Base-by-base conservation (phyloP, 176 grass and related monocot species). In the Phoenix dactylifera region DNA sequence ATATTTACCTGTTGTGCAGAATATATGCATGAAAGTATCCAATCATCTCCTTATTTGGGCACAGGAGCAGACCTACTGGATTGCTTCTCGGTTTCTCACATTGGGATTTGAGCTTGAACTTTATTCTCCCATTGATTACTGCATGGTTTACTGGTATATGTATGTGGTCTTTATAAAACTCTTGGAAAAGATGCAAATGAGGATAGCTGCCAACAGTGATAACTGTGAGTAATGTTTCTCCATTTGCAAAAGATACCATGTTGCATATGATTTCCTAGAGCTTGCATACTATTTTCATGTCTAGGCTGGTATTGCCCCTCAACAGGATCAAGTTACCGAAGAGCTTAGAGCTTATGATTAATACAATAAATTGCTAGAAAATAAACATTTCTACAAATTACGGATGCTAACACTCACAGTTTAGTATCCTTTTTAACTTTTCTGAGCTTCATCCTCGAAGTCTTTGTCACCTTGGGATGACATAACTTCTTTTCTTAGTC, bases 131-230 rank as follows among this genome's bases (percentile, higher is more conserved):
- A 50, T 73, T 22, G 87, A 98, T 65, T 97, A 88, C 19, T 92
- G 81, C 72, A 98, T 98, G 93, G 93, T 98, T 24, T 98, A 98
- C 70, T 98, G 93, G 93, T 98, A 88, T 60, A 92, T 92, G 93
- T 90, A 83, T 51, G 77, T 88, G 24, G 57, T 85, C 51, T 78
- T 92, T 25, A 77, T 82, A 51, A 89, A 88, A 76, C 76, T 88
- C 64, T 61, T 85, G 59, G 87, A 97, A 67, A 87, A 83, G 75
- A 91, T 88, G 57, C 84, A 97, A 76, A 68, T 91, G 65, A 75
- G 76, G 60, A 62, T 61, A 17, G 76, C 90, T 82, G 72, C 78
- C 63, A 88, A 59, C 58, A 82, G 56, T 18, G 87, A 96, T 73
- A 90, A 73, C 51, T 74, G 92, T 97, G 80, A 80, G 83, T 96